These are phyloP conservation scores for Cyclotella kingstonii DNA, from an alignment of 108 stramenopile species.

Conservation along the genomic window DNA sequence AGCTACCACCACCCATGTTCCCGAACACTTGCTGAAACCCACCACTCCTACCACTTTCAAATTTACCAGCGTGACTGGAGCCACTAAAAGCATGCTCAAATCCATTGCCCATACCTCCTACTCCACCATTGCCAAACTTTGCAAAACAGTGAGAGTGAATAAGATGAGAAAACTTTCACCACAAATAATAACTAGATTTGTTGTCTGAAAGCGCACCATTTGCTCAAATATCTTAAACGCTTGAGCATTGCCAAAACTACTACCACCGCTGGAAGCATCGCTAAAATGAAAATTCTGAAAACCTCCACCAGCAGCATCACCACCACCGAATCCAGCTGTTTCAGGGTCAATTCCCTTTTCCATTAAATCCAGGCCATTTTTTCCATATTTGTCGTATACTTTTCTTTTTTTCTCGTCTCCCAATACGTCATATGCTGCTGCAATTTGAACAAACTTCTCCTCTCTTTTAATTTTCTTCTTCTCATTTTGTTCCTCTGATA, in stretches of 20 bases:
- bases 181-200: too few species aligned
- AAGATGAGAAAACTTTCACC: too few species aligned
- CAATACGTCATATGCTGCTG: slow-evolving; percentile 71
- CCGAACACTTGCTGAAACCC: slow-evolving; percentile 16
- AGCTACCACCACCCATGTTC: slow-evolving; percentile 17
- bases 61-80: too few species aligned
- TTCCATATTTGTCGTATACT: slow-evolving; percentile 77
- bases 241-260: too few species aligned
- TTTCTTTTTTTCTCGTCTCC: slow-evolving; percentile 79
- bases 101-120: too few species aligned
- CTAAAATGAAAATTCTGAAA: slow-evolving; percentile 13
- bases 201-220: slow-evolving; percentile 51
- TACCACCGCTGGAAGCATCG: too few species aligned
- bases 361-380: slow-evolving; percentile 58
- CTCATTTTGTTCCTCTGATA: slow-evolving; percentile 41
- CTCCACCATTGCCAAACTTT: neutral
- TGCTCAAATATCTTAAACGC: slow-evolving; percentile 65
- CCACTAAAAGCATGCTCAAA: too few species aligned
- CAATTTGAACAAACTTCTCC: slow-evolving; percentile 65
- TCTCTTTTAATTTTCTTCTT: slow-evolving; percentile 48
- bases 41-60: slow-evolving; percentile 18
- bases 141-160: neutral
- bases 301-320: slow-evolving; percentile 32
- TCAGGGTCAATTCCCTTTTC: slow-evolving; percentile 67
- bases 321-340: slow-evolving; percentile 54